These are phyloP conservation scores for Leishmania amazonensis DNA, from an alignment of 208 protist species.

Conservation along the genomic window DNA sequence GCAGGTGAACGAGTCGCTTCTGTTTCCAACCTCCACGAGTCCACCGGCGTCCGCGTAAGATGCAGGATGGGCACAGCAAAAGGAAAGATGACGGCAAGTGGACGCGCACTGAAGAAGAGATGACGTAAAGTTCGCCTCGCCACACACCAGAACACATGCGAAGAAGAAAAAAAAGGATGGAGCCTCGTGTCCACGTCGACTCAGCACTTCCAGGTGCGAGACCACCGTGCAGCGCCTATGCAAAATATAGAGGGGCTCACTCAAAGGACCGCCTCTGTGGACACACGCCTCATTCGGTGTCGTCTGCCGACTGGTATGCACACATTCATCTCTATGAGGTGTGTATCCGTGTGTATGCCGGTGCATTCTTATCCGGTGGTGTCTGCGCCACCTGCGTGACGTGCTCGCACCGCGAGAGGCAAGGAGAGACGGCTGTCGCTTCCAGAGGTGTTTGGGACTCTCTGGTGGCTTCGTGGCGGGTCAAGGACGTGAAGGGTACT, in stretches of 20 bases:
- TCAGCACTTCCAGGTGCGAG: background rate
- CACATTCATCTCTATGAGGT: background rate
- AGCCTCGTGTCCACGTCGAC: background rate
- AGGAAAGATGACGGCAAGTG: background rate
- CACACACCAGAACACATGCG: background rate
- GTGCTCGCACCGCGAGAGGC: background rate
- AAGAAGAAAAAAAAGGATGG: background rate
- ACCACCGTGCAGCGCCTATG: background rate
- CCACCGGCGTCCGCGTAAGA: background rate
- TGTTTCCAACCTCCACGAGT: background rate
- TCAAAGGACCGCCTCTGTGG: background rate
- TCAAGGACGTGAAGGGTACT: background rate
- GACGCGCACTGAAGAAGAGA: background rate
- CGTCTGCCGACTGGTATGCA: background rate
- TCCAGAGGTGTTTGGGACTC: background rate
- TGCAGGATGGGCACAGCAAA: background rate
- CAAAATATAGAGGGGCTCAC: background rate
- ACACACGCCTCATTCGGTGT: background rate
- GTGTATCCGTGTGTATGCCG: background rate
- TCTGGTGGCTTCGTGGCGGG: background rate
- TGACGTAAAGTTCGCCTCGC: background rate
- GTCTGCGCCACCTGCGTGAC: background rate
- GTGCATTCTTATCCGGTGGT: background rate
- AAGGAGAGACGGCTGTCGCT: background rate
- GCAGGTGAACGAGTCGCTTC: background rate